Evolutionary conservation across 768 basidiomycete genomes (phyloP).

Genomic region (Paxillus involutus): DNA sequence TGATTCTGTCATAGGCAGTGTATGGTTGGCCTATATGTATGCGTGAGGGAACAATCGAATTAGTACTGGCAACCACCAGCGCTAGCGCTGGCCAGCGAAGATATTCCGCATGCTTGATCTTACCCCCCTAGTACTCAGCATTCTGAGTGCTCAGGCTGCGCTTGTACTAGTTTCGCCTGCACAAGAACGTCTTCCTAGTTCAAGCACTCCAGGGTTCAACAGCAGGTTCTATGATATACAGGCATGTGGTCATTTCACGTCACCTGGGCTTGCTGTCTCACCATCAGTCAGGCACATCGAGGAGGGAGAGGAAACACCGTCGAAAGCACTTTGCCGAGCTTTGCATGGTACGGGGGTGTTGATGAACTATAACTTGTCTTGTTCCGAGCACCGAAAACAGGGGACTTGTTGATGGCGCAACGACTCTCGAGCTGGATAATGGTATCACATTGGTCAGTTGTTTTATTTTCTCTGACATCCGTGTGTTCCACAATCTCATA

Average conservation of each 20-base stretch:
- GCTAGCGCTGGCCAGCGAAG: neutral
- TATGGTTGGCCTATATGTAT: neutral
- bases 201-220: conserved; percentile 4
- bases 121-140: conserved; percentile 6
- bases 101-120: conserved; percentile 14
- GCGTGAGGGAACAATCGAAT: neutral
- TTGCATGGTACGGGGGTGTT: conserved; percentile 58
- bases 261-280: conserved; percentile 5
- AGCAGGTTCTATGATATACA: conserved; percentile 50
- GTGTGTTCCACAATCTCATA: conserved; percentile 6
- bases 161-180: conserved; percentile 28
- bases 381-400: conserved; percentile 33
- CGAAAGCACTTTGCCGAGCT: conserved; percentile 72
- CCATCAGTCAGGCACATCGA: conserved; percentile 57
- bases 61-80: neutral
- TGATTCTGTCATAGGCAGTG: neutral
- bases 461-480: neutral
- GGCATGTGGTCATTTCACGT: conserved; percentile 26
- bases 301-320: conserved; percentile 75
- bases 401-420: conserved; percentile 74
- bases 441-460: conserved; percentile 63
- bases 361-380: conserved; percentile 8
- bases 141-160: neutral
- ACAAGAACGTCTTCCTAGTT: conserved; percentile 20
- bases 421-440: conserved; percentile 78